phyloP scores from a whole-genome alignment of 139 green algal genomes.

The Zygnema circumcarinatum region DNA sequence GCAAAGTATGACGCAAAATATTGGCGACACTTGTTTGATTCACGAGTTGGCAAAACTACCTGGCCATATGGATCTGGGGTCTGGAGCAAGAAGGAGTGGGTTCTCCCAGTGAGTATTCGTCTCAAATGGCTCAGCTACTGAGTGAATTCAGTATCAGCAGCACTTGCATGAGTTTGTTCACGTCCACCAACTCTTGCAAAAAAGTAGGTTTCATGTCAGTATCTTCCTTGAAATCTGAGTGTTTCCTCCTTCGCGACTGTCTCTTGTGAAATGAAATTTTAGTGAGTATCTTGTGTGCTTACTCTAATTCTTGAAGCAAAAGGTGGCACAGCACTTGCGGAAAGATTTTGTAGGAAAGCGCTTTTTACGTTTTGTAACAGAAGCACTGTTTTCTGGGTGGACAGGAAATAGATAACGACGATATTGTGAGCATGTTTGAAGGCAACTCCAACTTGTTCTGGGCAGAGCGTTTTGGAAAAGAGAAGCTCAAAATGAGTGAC shows the following conservation, averaged over 20 bases:
- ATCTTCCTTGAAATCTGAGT: too few species aligned
- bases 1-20: conserved; percentile 85
- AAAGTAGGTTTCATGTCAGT: too few species aligned
- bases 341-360: too few species aligned
- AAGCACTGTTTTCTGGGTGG: too few species aligned
- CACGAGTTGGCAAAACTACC: conserved; percentile 83
- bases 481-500: conserved; percentile 93
- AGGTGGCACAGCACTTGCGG: too few species aligned
- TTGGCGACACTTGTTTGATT: conserved; percentile 95
- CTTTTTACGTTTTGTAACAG: too few species aligned
- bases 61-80: conserved; percentile 98
- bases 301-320: too few species aligned
- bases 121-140: neutral
- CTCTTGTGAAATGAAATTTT: too few species aligned
- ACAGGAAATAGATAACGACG: conserved; percentile 81
- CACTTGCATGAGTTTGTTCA: too few species aligned
- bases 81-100: conserved; percentile 99
- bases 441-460: conserved; percentile 99
- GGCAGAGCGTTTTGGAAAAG: conserved; percentile 94
- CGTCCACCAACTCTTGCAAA: too few species aligned
- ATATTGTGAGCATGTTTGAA: conserved; percentile 99
- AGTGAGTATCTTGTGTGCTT: too few species aligned
- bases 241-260: neutral
- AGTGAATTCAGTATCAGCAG: too few species aligned
- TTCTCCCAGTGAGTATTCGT: conserved; percentile 80